phyloP scores from a whole-genome alignment of 306 rosid genomes.

The Rosa persica region DNA sequence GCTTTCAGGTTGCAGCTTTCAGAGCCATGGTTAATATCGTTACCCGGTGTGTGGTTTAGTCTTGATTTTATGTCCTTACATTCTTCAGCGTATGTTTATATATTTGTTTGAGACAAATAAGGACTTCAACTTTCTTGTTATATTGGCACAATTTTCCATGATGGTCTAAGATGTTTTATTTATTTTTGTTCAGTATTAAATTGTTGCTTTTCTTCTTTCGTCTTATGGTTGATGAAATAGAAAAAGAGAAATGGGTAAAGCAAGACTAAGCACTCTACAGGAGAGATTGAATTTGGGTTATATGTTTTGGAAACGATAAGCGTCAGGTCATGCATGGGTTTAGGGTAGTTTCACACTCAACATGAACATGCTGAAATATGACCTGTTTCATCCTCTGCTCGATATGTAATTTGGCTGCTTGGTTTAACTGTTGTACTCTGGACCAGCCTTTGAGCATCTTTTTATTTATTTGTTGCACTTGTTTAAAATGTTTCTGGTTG shows the following conservation, averaged over 20 bases:
- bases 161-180: background rate
- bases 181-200: background rate
- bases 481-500: slow-evolving; percentile 11
- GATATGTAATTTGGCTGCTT: background rate
- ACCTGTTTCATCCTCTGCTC: background rate
- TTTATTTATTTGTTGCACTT: slow-evolving; percentile 8
- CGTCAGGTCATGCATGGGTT: background rate
- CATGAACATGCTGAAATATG: background rate
- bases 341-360: background rate
- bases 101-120: background rate
- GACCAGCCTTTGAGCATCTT: slow-evolving; percentile 1
- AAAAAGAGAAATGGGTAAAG: background rate
- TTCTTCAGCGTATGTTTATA: slow-evolving; percentile 4
- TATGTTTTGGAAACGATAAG: background rate
- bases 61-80: slow-evolving; percentile 20
- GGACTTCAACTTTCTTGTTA: background rate
- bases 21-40: slow-evolving; percentile 99
- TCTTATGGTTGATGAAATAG: background rate
- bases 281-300: background rate
- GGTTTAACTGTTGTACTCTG: background rate
- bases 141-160: background rate
- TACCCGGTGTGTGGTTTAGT: slow-evolving; percentile 61
- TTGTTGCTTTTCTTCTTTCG: background rate
- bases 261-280: background rate
- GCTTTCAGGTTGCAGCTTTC: slow-evolving; percentile 95